phyloP scores from a whole-genome alignment of 768 basidiomycete genomes.

The Boletus subcaerulescens region DNA sequence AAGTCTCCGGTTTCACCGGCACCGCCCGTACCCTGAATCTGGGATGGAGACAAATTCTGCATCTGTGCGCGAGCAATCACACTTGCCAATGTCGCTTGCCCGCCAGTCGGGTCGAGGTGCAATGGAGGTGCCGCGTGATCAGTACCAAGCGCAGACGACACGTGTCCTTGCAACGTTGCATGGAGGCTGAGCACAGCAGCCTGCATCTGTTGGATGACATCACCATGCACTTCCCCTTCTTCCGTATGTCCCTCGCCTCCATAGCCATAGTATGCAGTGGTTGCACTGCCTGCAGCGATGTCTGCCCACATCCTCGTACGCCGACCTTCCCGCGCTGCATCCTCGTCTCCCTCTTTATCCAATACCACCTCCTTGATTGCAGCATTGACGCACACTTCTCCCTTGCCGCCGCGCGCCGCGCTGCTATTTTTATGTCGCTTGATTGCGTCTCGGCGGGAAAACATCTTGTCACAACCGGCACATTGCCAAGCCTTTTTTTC shows the following conservation, averaged over 20 bases:
- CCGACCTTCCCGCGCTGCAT: slow-evolving; percentile 51
- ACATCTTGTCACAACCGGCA: slow-evolving; percentile 68
- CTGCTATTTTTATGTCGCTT: slow-evolving; percentile 71
- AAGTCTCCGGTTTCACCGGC: not conserved
- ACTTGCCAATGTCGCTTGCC: slow-evolving; percentile 68
- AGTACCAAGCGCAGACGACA: slow-evolving; percentile 52
- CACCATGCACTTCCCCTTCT: slow-evolving; percentile 59
- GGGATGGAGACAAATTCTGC: slow-evolving; percentile 36
- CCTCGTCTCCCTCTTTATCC: slow-evolving; percentile 38
- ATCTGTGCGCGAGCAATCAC: slow-evolving; percentile 70
- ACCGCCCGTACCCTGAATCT: slow-evolving; percentile 8
- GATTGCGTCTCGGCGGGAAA: slow-evolving; percentile 76
- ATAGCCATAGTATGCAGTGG: slow-evolving; percentile 8
- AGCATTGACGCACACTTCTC: slow-evolving; percentile 52
- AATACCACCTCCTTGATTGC: slow-evolving; percentile 60
- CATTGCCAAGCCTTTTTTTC: slow-evolving; percentile 74
- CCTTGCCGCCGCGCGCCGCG: slow-evolving; percentile 48
- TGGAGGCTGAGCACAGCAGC: slow-evolving; percentile 53
- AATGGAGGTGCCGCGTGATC: slow-evolving; percentile 31
- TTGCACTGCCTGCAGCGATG: slow-evolving; percentile 41
- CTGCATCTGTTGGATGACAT: slow-evolving; percentile 49
- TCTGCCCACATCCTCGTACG: slow-evolving; percentile 64
- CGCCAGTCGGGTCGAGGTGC: slow-evolving; percentile 44
- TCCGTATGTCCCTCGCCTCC: slow-evolving; percentile 38
- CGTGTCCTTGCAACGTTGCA: slow-evolving; percentile 52